phyloP scores from a whole-genome alignment of 768 basidiomycete species.

The Hericium coralloides region DNA sequence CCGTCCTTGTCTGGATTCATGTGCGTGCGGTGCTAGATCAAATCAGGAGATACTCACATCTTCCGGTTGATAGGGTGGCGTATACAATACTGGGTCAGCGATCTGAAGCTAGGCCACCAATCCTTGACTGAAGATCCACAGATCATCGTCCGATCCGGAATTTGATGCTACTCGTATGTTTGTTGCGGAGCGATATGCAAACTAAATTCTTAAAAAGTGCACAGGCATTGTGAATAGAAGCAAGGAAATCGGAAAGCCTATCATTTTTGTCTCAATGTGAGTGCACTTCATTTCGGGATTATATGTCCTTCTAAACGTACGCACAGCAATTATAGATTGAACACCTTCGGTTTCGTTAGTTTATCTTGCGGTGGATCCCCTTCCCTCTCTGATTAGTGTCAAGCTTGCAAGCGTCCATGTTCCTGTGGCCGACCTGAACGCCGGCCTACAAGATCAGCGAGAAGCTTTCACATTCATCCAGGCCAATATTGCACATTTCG shows the following conservation, averaged over 20 bases:
- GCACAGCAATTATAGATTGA: constrained; percentile 44
- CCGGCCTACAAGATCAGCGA: constrained; percentile 41
- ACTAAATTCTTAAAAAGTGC: neutral
- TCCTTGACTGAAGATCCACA: constrained; percentile 12
- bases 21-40: constrained; percentile 15
- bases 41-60: neutral
- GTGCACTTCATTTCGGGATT: neutral
- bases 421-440: constrained; percentile 31
- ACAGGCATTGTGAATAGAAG: constrained; percentile 43
- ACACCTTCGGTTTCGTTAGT: constrained; percentile 44
- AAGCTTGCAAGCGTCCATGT: constrained; percentile 38
- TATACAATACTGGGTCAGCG: constrained; percentile 37
- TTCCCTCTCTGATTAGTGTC: neutral
- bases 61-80: constrained; percentile 33
- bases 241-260: constrained; percentile 36
- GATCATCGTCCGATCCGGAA: constrained; percentile 32
- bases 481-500: constrained; percentile 46
- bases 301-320: neutral
- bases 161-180: constrained; percentile 40
- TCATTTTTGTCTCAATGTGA: constrained; percentile 49
- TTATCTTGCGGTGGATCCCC: neutral
- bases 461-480: constrained; percentile 49
- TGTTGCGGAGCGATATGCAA: too few relatives aligned
- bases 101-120: constrained; percentile 23
- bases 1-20: constrained; percentile 27